phyloP scores from a whole-genome alignment of 148 eudicot genomes.

The Nyssa sinensis region DNA sequence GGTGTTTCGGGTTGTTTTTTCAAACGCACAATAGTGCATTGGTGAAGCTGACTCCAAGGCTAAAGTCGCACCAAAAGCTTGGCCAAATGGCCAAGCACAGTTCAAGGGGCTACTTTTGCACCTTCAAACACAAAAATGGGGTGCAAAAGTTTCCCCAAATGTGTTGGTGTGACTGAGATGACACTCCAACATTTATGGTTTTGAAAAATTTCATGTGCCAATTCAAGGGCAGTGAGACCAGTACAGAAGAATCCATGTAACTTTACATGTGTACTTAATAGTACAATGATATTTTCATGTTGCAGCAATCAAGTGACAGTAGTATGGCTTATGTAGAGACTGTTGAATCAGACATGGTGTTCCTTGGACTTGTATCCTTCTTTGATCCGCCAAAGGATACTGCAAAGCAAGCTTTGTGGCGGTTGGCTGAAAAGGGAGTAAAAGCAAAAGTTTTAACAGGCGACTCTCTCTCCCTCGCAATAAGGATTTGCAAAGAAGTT shows the following conservation, averaged over 20 bases:
- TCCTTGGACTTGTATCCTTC: slow-evolving; percentile 46
- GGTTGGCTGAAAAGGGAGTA: slow-evolving; percentile 46
- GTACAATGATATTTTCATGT: neutral
- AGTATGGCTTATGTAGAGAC: slow-evolving; percentile 13
- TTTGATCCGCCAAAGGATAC: slow-evolving; percentile 53
- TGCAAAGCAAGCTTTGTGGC: slow-evolving; percentile 52
- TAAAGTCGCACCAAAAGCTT: no score
- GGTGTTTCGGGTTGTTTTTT: no score
- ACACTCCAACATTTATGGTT: neutral
- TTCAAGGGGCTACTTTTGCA: no score
- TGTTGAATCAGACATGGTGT: slow-evolving; percentile 39
- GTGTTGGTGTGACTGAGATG: neutral
- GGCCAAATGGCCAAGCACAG: no score
- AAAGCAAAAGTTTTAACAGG: slow-evolving; percentile 55
- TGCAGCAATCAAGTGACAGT: slow-evolving; percentile 26
- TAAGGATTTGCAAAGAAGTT: slow-evolving; percentile 49
- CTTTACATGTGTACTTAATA: neutral
- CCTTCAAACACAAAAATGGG: no score
- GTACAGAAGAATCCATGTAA: neutral
- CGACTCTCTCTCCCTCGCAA: slow-evolving; percentile 45
- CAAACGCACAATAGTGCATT: no score
- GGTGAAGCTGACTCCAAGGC: no score
- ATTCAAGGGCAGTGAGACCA: neutral
- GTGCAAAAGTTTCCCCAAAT: no score
- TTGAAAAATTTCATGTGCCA: neutral